Evolutionary conservation across 768 basidiomycete species (phyloP), one percentile per base, ranked within the genome.

Genomic region (Termitomyces sp.): DNA sequence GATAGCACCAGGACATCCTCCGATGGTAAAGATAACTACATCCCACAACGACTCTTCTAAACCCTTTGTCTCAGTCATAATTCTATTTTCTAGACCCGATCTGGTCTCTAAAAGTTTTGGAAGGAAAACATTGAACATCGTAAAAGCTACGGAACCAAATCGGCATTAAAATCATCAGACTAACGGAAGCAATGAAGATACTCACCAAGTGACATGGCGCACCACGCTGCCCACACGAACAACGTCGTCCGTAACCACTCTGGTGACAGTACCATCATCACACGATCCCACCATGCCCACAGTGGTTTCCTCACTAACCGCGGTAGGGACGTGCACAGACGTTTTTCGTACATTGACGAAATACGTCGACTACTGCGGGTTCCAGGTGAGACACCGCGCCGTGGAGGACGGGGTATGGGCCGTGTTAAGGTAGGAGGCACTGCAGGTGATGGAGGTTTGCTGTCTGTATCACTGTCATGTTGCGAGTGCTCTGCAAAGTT

Each of bases 51-150:
- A 88, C 53, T 79, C 81, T 60, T 81, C 78, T 15, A 86, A 66
- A 1, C 79, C 75, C 63, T 81, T 80, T 1, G 75, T 65, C 12
- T 64, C 59, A 5, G 49, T 54, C 5, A 57, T 55, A 2, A 57
- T 56, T 48, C 55, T 52, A 23, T 22, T 63, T n/a, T 47, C 59
- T 4, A 59, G 27, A 11, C 18, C 82, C 73, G 25, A 78, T 76
- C 70, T 94, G 90, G 80, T 79, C 71, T 96, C 94, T 35, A 96
- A 71, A 11, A 94, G 73, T 64, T 91, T 95, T 0, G 94, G 94
- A 18, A 94, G 78, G 65, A 83, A 96, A 25, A 94, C 91, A 64
- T 95, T 96, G 70, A 96, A 95, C 86, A 96, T 93, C 2, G 91
- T 94, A 63, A 85, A 93, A 0, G 84, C 89, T 90, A 53, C 20